A percentile compares a stretch with the other conserved stretches of the same genome.
These are phyloP conservation scores for Tubosaeta sp. DNA, from an alignment of 768 basidiomycete genomes.

Conservation along the genomic window DNA sequence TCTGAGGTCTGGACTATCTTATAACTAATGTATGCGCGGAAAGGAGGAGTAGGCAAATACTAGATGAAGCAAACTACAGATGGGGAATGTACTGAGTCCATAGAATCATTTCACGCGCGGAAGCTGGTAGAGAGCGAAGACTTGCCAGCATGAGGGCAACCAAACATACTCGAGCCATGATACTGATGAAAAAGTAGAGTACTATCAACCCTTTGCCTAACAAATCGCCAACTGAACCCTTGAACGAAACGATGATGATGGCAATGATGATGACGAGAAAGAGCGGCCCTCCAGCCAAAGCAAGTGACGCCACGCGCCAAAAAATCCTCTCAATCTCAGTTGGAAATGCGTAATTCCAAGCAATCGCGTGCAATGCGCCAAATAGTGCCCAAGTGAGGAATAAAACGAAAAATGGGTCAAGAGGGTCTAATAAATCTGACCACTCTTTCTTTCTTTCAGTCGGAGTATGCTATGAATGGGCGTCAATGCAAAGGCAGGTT, in stretches of 20 bases:
- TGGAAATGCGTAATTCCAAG: constrained; percentile 2
- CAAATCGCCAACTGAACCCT: too few relatives aligned
- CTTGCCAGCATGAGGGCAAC: background rate
- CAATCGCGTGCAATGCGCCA: background rate
- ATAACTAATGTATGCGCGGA: too few relatives aligned
- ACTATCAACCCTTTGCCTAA: too few relatives aligned
- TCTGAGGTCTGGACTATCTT: too few relatives aligned
- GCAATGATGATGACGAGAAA: too few relatives aligned
- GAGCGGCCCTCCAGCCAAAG: background rate
- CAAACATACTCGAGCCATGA: background rate
- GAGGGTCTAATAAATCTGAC: background rate
- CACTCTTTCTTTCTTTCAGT: background rate
- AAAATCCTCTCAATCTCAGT: background rate
- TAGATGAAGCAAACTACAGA: background rate
- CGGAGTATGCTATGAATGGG: background rate
- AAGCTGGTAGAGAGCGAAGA: background rate
- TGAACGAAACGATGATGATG: too few relatives aligned
- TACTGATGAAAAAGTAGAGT: background rate
- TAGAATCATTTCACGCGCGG: background rate
- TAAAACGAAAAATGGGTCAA: background rate
- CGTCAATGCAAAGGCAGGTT: background rate
- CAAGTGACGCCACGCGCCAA: constrained; percentile 1
- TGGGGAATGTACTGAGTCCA: constrained; percentile 1
- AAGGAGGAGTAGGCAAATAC: too few relatives aligned
- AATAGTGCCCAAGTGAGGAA: background rate